Evolutionary conservation across 768 basidiomycete species (phyloP).

Genomic region (Amylocystis lapponica): DNA sequence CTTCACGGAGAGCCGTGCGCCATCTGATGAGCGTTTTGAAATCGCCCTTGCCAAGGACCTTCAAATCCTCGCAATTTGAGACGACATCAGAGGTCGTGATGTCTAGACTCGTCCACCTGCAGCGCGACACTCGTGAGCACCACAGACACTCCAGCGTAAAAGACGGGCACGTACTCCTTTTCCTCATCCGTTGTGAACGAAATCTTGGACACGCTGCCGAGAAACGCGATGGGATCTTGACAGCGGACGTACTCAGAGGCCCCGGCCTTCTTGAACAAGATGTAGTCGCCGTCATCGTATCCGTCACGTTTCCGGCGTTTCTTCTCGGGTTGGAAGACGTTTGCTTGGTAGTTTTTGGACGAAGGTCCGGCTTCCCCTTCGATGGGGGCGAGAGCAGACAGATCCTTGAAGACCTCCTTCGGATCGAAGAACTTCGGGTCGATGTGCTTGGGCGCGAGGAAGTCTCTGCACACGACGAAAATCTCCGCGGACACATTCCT

Average conservation of each 20-base stretch:
- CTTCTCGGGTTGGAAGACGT: slow-evolving; percentile 97
- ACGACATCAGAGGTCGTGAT: slow-evolving; percentile 77
- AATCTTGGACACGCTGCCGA: slow-evolving; percentile 77
- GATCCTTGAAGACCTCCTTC: slow-evolving; percentile 95
- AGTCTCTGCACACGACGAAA: slow-evolving; percentile 96
- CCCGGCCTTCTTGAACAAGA: slow-evolving; percentile 68
- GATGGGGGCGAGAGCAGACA: slow-evolving; percentile 42
- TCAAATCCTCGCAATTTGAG: slow-evolving; percentile 85
- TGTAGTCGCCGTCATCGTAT: slow-evolving; percentile 93
- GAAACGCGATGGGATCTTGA: slow-evolving; percentile 68
- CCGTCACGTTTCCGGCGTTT: slow-evolving; percentile 90
- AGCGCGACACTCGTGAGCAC: neutral
- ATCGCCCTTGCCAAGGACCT: slow-evolving; percentile 96
- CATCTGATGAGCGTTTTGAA: slow-evolving; percentile 93
- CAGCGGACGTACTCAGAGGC: slow-evolving; percentile 68
- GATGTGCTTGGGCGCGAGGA: slow-evolving; percentile 89
- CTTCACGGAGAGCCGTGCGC: slow-evolving; percentile 82
- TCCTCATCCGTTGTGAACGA: slow-evolving; percentile 79
- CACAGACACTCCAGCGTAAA: slow-evolving; percentile 1
- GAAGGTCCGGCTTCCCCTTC: slow-evolving; percentile 48
- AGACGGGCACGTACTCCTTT: slow-evolving; percentile 48
- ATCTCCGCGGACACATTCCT: slow-evolving; percentile 99
- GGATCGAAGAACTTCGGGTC: slow-evolving; percentile 98
- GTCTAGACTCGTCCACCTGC: slow-evolving; percentile 67
- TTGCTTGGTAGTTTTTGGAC: slow-evolving; percentile 69